Evolutionary conservation across 306 rosid species (phyloP), one percentile per base, ranked within the genome.

Genomic region (Comarum palustre): DNA sequence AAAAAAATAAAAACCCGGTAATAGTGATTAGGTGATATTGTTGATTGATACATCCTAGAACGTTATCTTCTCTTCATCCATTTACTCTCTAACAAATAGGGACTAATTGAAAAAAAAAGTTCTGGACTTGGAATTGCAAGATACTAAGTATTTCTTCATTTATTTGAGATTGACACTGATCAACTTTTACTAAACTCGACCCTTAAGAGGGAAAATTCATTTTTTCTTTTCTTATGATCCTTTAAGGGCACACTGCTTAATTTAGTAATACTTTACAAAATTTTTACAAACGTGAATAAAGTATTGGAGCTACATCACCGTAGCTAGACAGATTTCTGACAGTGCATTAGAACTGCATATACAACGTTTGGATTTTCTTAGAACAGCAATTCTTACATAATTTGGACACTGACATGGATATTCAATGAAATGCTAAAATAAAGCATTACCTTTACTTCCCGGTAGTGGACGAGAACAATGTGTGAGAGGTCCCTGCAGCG

Each of bases 401-500:
- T 12, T 58, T 58, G 9, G 13, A 27, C 19, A 19, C 60, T 8
- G 12, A 38, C 42, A 0, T 1, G 7, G 42, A 38, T 8, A 39
- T 38, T 60, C 51, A 63, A 51, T 55, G 43, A 64, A 42, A 62
- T 19, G 34, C 45, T 20, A 66, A 51, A 38, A 61, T 45, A 61
- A 59, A 57, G 54, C 3, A 8, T 78, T 71, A 92, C 98, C 96
- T 88, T 86, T 69, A 92, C 96, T 67, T 90, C 87, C 52, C 81
- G 85, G 72, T 92, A 92, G 68, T 90, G 98, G 81, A 92, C 98
- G 17, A 92, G 86, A 78, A 88, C 98, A 54, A 92, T 92, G 86
- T 90, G 88, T 3, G 92, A 88, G 77, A 88, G 90, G 24, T 88
- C 92, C 87, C 98, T 92, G 86, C 78, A 84, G 71, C 51, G 69